Evolutionary conservation across 1,284 basidiomycete species (phyloP), one percentile per base, ranked within the genome.

Genomic region (Leccinum angustisporum): DNA sequence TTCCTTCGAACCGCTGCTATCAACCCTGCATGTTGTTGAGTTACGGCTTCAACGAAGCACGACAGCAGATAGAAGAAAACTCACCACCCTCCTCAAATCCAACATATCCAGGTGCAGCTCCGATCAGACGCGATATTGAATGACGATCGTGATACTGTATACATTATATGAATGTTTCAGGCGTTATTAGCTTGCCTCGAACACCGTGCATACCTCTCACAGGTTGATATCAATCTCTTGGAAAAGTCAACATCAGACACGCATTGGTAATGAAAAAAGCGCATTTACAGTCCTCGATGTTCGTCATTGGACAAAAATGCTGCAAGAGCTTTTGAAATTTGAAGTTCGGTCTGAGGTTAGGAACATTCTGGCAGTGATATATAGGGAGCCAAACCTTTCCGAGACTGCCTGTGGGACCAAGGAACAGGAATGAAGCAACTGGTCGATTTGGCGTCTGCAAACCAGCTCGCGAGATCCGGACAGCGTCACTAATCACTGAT

Each of bases 41-140:
- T 36, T 33, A 27, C 8, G 51, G 18, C 21, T 36, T 14, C 10
- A 9, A 58, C 10, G 27, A 25, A 60, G 64, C 65, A 33, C n/a
- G 21, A 46, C 3, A 1, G 10, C 3, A 46, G 18, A 46, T 18
- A 3, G n/a, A 46, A n/a, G 9, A 54, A 34, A 4, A 57, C 73
- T 58, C 66, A 75, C 90, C 94, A 9, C 92, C 94, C 76, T 97
- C 93, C 70, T 98, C 94, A 70, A 94, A 94, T 2, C 96, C 97
- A 18, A 98, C 90, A 70, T 96, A 97, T 7, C 95, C 21, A 25
- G 25, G 25, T 3, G 25, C 25, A 25, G 25, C 25, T 63, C 95
- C 95, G 57, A 97, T 93, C 18, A 97, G 79, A 3, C 94, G 84
- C 1, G 93, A 94, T 48, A 97, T 90, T 0, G 93, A 95, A 71